Percentiles rank a stretch among this genome's conserved stretches.
Conservation (phyloP, 345 rosid species). For the Rhizophora mangle region DNA sequence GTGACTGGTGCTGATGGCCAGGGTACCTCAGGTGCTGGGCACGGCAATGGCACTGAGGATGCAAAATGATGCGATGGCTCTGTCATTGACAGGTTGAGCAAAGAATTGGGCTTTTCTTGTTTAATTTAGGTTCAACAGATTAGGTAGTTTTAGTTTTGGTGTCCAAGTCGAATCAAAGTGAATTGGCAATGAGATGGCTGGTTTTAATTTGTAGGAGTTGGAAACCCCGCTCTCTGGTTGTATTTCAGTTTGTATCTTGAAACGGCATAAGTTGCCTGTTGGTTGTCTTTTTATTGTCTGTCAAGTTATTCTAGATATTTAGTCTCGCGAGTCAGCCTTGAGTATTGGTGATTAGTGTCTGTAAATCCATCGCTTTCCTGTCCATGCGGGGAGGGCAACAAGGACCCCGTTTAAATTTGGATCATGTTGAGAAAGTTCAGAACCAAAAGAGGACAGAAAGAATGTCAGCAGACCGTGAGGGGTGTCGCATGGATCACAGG, state of each 20-base stretch:
- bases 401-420: too few species aligned
- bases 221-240: not conserved
- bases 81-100: not conserved
- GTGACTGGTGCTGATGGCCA: slow-evolving; percentile 39
- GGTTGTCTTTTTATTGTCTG: too few species aligned
- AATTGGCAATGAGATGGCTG: slow-evolving; percentile 8
- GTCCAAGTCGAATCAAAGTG: slow-evolving; percentile 1
- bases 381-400: too few species aligned
- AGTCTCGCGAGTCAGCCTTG: too few species aligned
- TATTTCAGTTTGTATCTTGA: not conserved
- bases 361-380: too few species aligned
- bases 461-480: too few species aligned
- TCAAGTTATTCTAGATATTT: too few species aligned
- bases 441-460: too few species aligned
- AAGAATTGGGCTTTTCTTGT: slow-evolving; percentile 7
- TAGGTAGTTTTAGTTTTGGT: slow-evolving; percentile 16
- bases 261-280: too few species aligned
- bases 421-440: too few species aligned
- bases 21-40: slow-evolving; percentile 37
- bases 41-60: slow-evolving; percentile 38
- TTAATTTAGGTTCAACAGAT: slow-evolving; percentile 14
- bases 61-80: slow-evolving; percentile 33
- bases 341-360: too few species aligned
- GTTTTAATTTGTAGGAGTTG: slow-evolving; percentile 8
- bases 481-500: too few species aligned